A percentile compares a stretch with the other conserved stretches of the same genome.
Conservation (phyloP, 805 yeast genomes). For the Candida incommunis region DNA sequence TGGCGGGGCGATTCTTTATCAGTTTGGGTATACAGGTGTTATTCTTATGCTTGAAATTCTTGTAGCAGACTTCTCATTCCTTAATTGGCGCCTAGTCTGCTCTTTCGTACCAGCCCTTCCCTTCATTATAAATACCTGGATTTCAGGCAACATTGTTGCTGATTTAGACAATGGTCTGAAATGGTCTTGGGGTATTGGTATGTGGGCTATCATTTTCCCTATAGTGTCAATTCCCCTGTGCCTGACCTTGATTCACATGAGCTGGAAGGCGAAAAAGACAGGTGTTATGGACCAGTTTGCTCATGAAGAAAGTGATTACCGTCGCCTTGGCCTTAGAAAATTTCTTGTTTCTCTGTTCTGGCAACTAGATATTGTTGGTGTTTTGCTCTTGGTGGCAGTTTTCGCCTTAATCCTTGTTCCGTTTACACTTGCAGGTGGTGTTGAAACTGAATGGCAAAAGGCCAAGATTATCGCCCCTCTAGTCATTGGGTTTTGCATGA, state of each 20-base stretch:
- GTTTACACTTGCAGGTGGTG: constrained; percentile 63
- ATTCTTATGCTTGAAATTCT: constrained; percentile 41
- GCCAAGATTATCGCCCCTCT: constrained; percentile 56
- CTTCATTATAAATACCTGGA: constrained; percentile 66
- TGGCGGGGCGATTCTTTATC: constrained; percentile 47
- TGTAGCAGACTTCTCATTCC: constrained; percentile 50
- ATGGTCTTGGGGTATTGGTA: constrained; percentile 68
- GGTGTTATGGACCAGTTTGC: constrained; percentile 34
- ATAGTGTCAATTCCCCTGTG: constrained; percentile 47
- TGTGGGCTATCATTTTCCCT: constrained; percentile 72
- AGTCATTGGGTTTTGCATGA: constrained; percentile 46
- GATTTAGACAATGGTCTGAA: constrained; percentile 12
- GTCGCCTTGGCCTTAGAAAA: constrained; percentile 22
- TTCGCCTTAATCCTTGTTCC: constrained; percentile 60
- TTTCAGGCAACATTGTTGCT: constrained; percentile 40
- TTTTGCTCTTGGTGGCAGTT: constrained; percentile 37
- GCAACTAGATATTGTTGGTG: constrained; percentile 54
- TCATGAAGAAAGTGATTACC: constrained; percentile 26
- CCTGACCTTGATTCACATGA: constrained; percentile 40
- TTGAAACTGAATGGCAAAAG: constrained; percentile 36
- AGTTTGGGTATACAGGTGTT: constrained; percentile 50
- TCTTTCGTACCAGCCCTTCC: constrained; percentile 60
- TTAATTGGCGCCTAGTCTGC: constrained; percentile 57
- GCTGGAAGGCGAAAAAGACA: constrained; percentile 35
- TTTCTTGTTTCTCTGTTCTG: constrained; percentile 28